phyloP scores from a whole-genome alignment of 352 stramenopile genomes.

The Phytophthora citricola region DNA sequence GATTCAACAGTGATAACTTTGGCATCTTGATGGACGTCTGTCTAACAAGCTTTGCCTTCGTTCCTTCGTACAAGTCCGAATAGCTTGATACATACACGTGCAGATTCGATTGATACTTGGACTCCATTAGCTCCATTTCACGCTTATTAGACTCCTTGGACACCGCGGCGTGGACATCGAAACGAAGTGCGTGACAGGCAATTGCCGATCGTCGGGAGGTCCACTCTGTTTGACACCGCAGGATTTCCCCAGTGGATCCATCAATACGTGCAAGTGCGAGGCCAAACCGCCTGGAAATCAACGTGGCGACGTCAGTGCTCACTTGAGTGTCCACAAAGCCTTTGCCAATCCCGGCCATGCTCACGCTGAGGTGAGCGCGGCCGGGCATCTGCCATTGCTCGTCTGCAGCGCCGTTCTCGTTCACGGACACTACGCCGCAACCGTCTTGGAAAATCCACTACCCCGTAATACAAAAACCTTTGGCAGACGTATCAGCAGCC shows the following conservation, averaged over 20 bases:
- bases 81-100: too few relatives aligned
- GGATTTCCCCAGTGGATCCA: slow-evolving; percentile 1
- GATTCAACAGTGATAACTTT: not conserved
- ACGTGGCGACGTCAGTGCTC: not conserved
- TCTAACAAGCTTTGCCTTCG: not conserved
- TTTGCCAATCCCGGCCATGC: not conserved
- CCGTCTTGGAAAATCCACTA: slow-evolving; percentile 25
- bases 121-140: not conserved
- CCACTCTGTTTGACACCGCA: too few relatives aligned
- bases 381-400: not conserved
- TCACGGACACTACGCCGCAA: slow-evolving; percentile 5
- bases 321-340: not conserved
- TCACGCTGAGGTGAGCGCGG: slow-evolving; percentile 10
- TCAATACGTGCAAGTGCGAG: too few relatives aligned
- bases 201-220: not conserved
- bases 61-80: not conserved
- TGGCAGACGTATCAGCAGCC: slow-evolving; percentile 7
- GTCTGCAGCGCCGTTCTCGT: slow-evolving; percentile 7
- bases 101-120: not conserved
- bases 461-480: not conserved
- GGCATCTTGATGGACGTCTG: slow-evolving; percentile 1
- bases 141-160: not conserved
- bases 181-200: slow-evolving; percentile 16
- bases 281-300: not conserved
- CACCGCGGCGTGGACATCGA: slow-evolving; percentile 13